Evolutionary conservation across 495 filamentous ascomycete genomes (phyloP), one percentile per base, ranked within the genome.

Genomic region (Xylaria castorea): DNA sequence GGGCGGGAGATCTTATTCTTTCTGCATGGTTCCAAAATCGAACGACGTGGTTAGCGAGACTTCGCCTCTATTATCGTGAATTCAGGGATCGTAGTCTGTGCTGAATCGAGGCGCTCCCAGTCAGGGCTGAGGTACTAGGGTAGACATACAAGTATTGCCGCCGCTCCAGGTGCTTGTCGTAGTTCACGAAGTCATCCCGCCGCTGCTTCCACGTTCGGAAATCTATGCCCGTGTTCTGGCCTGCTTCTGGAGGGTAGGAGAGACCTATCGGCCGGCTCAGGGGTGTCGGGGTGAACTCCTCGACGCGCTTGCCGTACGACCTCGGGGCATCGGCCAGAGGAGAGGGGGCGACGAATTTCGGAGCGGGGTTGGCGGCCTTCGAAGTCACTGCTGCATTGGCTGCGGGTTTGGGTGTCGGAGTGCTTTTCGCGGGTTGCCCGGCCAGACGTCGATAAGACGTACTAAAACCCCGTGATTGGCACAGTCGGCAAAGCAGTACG

Each of bases 221-320:
- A 75, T 97, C 94, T 73, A 92, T 78, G 18, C 94, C 94, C 18
- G 88, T 91, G 78, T 97, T 98, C 77, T 97, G 87, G 60, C 93
- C 94, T 40, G 89, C 84, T 44, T 83, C 72, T 0, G 96, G 96
- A 0, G 93, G 90, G n/a, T 86, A 77, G 8, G 83, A 79, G 65
- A 96, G 87, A 71, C 96, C 96, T 72, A 99, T 93, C 36, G 96
- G 95, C 32, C 93, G 89, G 62, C 88, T 82, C 22, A 98, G 87
- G 27, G 88, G 87, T 66, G 88, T 90, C 27, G 92, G 93, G 20
- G 86, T 88, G 79, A 92, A 92, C 44, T 87, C 78, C 18, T 87
- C 82, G 58, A 90, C 80, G 65, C 85, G 77, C 75, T 90, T 89
- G 75, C 89, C 87, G 63, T 88, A 88, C 5, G 80, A 75, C 53